phyloP scores from a whole-genome alignment of 1,139 yeast species.

The Scheffersomyces insectosa region DNA sequence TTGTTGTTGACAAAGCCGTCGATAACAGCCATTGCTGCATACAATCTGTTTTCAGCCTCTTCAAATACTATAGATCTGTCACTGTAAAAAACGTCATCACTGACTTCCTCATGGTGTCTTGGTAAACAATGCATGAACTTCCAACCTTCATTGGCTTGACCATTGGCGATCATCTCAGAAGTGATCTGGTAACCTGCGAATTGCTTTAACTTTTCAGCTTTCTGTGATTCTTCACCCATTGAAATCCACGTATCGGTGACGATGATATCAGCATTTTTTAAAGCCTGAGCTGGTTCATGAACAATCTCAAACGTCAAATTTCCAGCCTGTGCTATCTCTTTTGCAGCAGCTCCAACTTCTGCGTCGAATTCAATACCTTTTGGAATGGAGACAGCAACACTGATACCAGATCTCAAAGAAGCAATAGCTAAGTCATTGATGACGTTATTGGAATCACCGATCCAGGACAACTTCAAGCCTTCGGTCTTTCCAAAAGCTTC shows the following conservation, averaged over 20 bases:
- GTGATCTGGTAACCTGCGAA: constrained; percentile 87
- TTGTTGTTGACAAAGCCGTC: constrained; percentile 87
- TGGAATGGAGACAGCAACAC: constrained; percentile 85
- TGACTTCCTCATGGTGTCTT: constrained; percentile 90
- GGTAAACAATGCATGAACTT: constrained; percentile 98
- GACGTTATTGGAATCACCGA: constrained; percentile 95
- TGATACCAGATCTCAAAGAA: constrained; percentile 79
- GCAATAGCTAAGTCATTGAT: constrained; percentile 94
- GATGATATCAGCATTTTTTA: constrained; percentile 70
- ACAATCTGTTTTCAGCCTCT: constrained; percentile 94
- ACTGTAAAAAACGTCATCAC: constrained; percentile 88
- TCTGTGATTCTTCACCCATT: constrained; percentile 94
- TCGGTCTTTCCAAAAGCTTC: constrained; percentile 64
- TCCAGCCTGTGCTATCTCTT: constrained; percentile 49
- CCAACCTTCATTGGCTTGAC: constrained; percentile 67
- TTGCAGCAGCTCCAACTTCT: constrained; percentile 58
- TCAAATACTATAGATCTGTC: constrained; percentile 83
- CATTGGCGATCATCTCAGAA: constrained; percentile 53
- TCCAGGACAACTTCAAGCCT: constrained; percentile 86
- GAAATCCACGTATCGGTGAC: constrained; percentile 99
- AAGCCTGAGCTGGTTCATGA: constrained; percentile 73
- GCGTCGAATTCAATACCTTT: constrained; percentile 62
- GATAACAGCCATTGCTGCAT: constrained; percentile 93
- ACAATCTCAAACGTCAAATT: constrained; percentile 62
- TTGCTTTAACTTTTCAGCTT: constrained; percentile 67